Conservation (phyloP, 106 monocot species). For the Dendrobium officinale region DNA sequence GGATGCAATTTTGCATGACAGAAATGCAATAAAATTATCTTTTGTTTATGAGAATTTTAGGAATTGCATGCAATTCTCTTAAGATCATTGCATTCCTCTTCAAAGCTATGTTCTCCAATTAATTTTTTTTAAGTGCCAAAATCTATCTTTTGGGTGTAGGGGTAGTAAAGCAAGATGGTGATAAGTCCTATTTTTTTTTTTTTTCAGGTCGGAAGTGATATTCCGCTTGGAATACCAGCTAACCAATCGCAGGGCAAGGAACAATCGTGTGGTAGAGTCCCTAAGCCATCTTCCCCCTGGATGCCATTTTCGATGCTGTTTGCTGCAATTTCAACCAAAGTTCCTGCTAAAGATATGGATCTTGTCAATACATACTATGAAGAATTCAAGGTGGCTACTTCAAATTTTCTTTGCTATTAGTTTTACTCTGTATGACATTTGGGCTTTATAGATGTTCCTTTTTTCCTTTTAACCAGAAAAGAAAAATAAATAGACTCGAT, state of each 20-base stretch:
- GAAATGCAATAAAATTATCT: not conserved
- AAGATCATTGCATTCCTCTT: not conserved
- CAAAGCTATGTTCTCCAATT: not conserved
- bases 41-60: not conserved
- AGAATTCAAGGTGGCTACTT: constrained; percentile 68
- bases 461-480: constrained; percentile 31
- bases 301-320: constrained; percentile 98
- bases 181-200: not conserved
- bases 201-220: constrained; percentile 14
- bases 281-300: constrained; percentile 69
- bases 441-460: not conserved
- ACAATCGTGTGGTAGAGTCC: constrained; percentile 18
- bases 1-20: not conserved
- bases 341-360: constrained; percentile 73
- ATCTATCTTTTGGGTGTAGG: not conserved
- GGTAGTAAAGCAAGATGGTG: not conserved
- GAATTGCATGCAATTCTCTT: not conserved
- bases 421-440: not conserved
- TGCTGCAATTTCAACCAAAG: constrained; percentile 85
- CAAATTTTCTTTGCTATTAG: not conserved
- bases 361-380: constrained; percentile 66
- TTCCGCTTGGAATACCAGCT: constrained; percentile 13
- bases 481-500: constrained; percentile 61
- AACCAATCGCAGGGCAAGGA: constrained; percentile 17
- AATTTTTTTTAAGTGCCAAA: not conserved